Base-by-base conservation (phyloP, 306 rosid genomes). In the Quercus ilex region DNA sequence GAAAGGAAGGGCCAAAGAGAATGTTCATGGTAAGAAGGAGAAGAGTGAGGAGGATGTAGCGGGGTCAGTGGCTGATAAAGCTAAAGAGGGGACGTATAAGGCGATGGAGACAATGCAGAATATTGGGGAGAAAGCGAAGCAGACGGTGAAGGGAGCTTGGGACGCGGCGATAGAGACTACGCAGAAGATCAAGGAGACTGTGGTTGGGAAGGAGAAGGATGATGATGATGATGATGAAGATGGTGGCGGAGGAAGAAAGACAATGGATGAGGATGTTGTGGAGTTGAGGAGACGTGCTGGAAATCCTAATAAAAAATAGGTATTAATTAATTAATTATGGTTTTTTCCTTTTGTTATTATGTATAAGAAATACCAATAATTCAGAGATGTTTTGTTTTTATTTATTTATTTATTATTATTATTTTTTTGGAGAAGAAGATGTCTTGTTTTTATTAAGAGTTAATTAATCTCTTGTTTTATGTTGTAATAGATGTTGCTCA, bases 171-270 rank as follows among this genome's bases (percentile, higher is more conserved):
- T 81, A 77, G 89, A 79, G 20, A 86, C 91, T 0, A 72, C 89
- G 14, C 81, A 91, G 67, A 88, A 83, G 83, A 73, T 91, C 2
- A 93, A 91, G 87, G 93, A 87, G 57, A 85, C 85, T 4, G 85
- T 91, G 55, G 91, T 87, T 57, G 93, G 93, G 2, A 60, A 78
- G 28, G 83, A 86, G 6, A n/a, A n/a, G n/a, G n/a, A n/a, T n/a
- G n/a, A n/a, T n/a, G 86, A 84, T n/a, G 87, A 83, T 3, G 74
- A 83, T 20, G 81, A 57, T 17, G 55, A 25, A 23, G 81, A 67
- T 63, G 78, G 60, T 58, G 63, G 52, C 21, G 55, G 11, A 20
- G 60, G 60, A 15, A 76, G 20, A 59, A 74, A 64, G 58, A 79
- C 38, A 17, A 55, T 84, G 76, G 90, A 79, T 80, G 84, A 75